Base-by-base conservation (phyloP, 768 basidiomycete species). In the Austroboletus eburneus region DNA sequence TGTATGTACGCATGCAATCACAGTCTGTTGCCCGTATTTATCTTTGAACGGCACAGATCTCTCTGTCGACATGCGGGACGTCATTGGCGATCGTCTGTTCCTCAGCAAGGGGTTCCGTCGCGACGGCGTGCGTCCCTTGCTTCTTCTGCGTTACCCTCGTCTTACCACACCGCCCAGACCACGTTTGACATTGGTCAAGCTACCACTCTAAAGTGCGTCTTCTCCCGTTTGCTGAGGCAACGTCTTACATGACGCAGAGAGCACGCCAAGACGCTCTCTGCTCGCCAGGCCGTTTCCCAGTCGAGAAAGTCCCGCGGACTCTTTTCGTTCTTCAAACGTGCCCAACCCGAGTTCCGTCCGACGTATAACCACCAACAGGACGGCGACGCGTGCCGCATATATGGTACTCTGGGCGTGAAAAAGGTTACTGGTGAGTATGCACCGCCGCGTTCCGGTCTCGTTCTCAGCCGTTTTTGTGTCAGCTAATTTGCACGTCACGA, bases 401-500 rank as follows among this genome's bases (percentile, higher is more conserved):
- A 81, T 57, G 95, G 95, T 2, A 82, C 83, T 17, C 72, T 95
- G 12, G 64, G 70, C 10, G 88, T 92, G 7, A 96, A 93, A 69
- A 88, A 89, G 53, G 92, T 96, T 0, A 96, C 91, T 23, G 91
- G 88, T 84, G 45, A 46, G 71, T 21, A 21, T 17, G 9, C 18
- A 6, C 35, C 22, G 10, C 25, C 10, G 14, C 16, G 1, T 17
- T 16, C 22, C 33, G n/a, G 21, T 4, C 3, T 22, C 21, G 27
- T 34, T 22, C 23, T 50, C 35, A 49, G 1, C 14, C 10, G 7
- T 42, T 2, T 39, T 4, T 2, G 7, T 12, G 7, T 22, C 47
- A 85, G 89, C 87, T 5, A 99, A 99, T 61, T 65, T 99, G 43
- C 95, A 99, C 59, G 78, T 99, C 35, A 99, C 95, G 2, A 91